Evolutionary conservation across 306 rosid species (phyloP).

Genomic region (Crataegus laevigata): DNA sequence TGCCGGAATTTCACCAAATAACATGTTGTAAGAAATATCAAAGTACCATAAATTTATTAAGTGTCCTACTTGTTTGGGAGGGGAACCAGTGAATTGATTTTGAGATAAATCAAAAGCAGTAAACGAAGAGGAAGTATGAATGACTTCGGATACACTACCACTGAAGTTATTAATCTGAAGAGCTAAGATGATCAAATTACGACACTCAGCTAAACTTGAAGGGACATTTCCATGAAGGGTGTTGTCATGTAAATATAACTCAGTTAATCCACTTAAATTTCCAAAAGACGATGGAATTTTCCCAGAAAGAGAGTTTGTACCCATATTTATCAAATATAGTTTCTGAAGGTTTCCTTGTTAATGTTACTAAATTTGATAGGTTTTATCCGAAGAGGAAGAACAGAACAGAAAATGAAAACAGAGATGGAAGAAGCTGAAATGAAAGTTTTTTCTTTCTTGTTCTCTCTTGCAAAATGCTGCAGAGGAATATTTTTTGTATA

Average conservation of each 20-base stretch:
- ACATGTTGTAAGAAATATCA: not conserved
- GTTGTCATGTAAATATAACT: not conserved
- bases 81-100: not conserved
- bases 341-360: not conserved
- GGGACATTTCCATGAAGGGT: not conserved
- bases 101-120: not conserved
- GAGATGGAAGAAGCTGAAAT: too few relatives aligned
- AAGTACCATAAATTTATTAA: not conserved
- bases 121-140: not conserved
- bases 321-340: rapidly evolving
- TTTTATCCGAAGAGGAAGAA: too few relatives aligned
- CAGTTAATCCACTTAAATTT: not conserved
- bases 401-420: too few relatives aligned
- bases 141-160: not conserved
- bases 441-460: too few relatives aligned
- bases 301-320: not conserved
- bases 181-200: not conserved
- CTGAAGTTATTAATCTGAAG: not conserved
- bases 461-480: too few relatives aligned
- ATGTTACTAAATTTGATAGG: too few relatives aligned
- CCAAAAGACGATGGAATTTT: not conserved
- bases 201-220: not conserved
- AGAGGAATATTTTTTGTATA: too few relatives aligned
- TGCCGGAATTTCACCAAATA: not conserved
- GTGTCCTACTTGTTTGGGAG: not conserved